Evolutionary conservation across 371 early-diverging fungal species (phyloP).

Genomic region (Rhizopus sp.): DNA sequence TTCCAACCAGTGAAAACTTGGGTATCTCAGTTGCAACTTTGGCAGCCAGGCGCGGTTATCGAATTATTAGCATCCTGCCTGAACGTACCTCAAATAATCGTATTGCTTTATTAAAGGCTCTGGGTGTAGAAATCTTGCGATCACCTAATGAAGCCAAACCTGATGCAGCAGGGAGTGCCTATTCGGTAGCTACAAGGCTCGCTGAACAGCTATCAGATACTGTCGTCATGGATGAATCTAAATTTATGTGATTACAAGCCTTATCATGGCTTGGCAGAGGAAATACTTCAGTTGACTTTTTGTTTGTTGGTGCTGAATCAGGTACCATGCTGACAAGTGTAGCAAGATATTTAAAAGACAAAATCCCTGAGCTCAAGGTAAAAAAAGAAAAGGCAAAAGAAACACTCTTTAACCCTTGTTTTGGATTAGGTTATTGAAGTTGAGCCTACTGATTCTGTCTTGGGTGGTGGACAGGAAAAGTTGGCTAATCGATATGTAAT

Average conservation of each 20-base stretch:
- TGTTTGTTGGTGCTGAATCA: slow-evolving; percentile 96
- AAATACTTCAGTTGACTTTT: slow-evolving; percentile 92
- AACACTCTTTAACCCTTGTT: no score
- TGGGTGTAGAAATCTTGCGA: slow-evolving; percentile 96
- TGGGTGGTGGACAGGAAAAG: slow-evolving; percentile 65
- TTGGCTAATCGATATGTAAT: background rate
- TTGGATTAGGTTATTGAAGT: slow-evolving; percentile 86
- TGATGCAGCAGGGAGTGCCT: slow-evolving; percentile 97
- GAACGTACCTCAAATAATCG: slow-evolving; percentile 99
- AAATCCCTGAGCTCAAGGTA: slow-evolving; percentile 78
- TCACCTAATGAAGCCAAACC: slow-evolving; percentile 98
- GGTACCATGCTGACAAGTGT: slow-evolving; percentile 96
- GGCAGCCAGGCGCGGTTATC: slow-evolving; percentile 96
- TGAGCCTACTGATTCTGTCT: slow-evolving; percentile 94
- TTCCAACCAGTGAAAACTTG: slow-evolving; percentile 24
- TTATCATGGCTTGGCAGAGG: slow-evolving; percentile 94
- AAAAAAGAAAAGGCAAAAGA: no score
- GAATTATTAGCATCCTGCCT: slow-evolving; percentile 94
- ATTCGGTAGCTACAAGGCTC: slow-evolving; percentile 92
- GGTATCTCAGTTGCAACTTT: slow-evolving; percentile 74
- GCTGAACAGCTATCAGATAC: slow-evolving; percentile 93
- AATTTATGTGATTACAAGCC: slow-evolving; percentile 58
- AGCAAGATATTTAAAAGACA: slow-evolving; percentile 92
- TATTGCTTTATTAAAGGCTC: slow-evolving; percentile 94
- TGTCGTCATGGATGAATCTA: slow-evolving; percentile 95